Base-by-base conservation (phyloP, 805 yeast species). In the Wickerhamiella brachini region DNA sequence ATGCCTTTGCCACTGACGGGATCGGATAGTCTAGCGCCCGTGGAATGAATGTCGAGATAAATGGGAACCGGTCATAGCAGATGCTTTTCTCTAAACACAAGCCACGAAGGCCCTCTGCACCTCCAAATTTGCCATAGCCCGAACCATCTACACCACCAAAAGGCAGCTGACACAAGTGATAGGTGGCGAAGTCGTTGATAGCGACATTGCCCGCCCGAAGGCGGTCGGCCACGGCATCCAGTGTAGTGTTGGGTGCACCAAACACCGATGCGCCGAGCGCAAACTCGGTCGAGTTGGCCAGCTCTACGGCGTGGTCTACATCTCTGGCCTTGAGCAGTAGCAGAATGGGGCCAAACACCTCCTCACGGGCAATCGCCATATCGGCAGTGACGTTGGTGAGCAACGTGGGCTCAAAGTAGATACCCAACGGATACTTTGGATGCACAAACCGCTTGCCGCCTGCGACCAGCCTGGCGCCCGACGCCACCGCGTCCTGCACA, bases 91-190 rank as follows among this genome's bases (percentile, higher is more conserved):
- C 85, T 51, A 80, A 74, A 65, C 97, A 90, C 45, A 93, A 71
- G 0, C 96, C 97, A 42, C 86, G 78, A 44, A 93, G 72, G 1
- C 99, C 99, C 71, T 93, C 99, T 64, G 83, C 95, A 46, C 99
- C 99, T 21, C 96, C 95, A 70, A 93, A 93, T 65, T 90, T 90
- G 52, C 98, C 98, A 63, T 88, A 93, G 0, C 99, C 99, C 5
- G 95, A 84, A 45, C 88, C 93, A 58, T 81, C 81, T 24, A 78
- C 78, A 29, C 99, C 99, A 50, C 99, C 99, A 68, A 93, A 93
- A 31, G 99, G 99, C 58, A 93, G 73, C 68, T 93, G 98, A 58
- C 96, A 89, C 37, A 93, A 86, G 62, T 89, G 87, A 63, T 80
- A 93, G 0, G 97, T 90, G 7, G 97, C 99, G 72, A 93, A 93